A percentile compares a stretch with the other conserved stretches of the same genome.
phyloP scores from a whole-genome alignment of 768 basidiomycete species.

The Termitomyces sp. region DNA sequence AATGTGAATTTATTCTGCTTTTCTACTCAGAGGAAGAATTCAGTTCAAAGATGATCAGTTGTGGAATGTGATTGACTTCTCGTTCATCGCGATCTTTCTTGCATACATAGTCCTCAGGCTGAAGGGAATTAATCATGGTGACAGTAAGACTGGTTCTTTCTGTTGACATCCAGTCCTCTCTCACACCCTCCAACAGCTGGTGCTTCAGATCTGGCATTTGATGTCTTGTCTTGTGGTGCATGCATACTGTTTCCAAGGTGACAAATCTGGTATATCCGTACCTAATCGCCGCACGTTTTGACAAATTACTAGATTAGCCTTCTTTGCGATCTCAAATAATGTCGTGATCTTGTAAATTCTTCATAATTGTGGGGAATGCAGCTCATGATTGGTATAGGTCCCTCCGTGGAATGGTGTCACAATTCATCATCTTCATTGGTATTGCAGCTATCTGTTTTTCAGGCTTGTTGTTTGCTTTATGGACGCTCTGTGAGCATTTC shows the following conservation, averaged over 20 bases:
- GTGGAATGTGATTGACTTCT: slow-evolving; percentile 88
- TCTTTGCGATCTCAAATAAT: slow-evolving; percentile 75
- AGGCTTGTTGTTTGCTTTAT: slow-evolving; percentile 53
- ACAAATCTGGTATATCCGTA: slow-evolving; percentile 1
- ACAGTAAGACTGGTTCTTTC: slow-evolving; percentile 34
- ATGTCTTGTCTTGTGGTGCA: slow-evolving; percentile 77
- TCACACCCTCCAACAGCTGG: slow-evolving; percentile 24
- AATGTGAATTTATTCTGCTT: slow-evolving; percentile 43
- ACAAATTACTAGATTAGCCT: slow-evolving; percentile 50
- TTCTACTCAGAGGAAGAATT: not conserved
- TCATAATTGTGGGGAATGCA: not conserved
- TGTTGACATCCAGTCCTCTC: not conserved
- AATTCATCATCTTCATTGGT: slow-evolving; percentile 74
- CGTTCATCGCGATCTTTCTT: slow-evolving; percentile 65
- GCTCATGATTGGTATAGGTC: slow-evolving; percentile 39
- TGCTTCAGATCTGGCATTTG: slow-evolving; percentile 66
- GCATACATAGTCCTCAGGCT: slow-evolving; percentile 61
- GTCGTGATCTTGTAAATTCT: slow-evolving; percentile 65
- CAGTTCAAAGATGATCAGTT: slow-evolving; percentile 39
- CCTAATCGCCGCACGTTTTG: not conserved
- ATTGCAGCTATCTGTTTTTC: slow-evolving; percentile 80
- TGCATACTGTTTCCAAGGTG: slow-evolving; percentile 84
- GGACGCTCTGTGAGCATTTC: slow-evolving; percentile 32
- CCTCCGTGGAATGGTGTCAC: slow-evolving; percentile 74
- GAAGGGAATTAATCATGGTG: slow-evolving; percentile 47